Conservation (phyloP, 1,139 yeast species). For the Groenewaldozyma auringiensis region DNA sequence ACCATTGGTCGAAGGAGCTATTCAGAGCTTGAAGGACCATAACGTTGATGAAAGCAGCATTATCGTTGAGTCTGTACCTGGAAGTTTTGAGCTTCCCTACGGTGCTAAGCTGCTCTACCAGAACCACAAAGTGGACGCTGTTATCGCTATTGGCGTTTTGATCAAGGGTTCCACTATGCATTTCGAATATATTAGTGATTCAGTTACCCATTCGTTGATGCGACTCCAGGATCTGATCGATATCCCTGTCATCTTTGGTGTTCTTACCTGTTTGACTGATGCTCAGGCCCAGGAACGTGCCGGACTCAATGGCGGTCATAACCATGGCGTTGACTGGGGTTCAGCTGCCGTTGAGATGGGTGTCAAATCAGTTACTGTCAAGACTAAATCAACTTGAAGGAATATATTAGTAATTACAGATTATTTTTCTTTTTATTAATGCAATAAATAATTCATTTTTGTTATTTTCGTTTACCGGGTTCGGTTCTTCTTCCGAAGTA, state of each 20-base stretch:
- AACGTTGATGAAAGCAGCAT: constrained; percentile 77
- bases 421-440: neutral
- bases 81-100: constrained; percentile 86
- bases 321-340: constrained; percentile 98
- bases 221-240: constrained; percentile 59
- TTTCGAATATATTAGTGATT: constrained; percentile 91
- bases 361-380: constrained; percentile 19
- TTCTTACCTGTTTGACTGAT: constrained; percentile 86
- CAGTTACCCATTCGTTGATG: constrained; percentile 85
- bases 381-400: neutral
- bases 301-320: constrained; percentile 79
- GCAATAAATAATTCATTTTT: neutral
- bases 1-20: constrained; percentile 73
- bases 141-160: constrained; percentile 88
- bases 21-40: constrained; percentile 47
- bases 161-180: constrained; percentile 98
- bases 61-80: constrained; percentile 79
- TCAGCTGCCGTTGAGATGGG: constrained; percentile 98
- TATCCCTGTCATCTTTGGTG: constrained; percentile 85
- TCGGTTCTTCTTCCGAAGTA: constrained; percentile 44
- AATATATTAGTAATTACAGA: too few species aligned
- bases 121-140: constrained; percentile 58
- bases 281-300: constrained; percentile 92
- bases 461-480: constrained; percentile 29
- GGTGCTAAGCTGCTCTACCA: constrained; percentile 54